Base-by-base conservation (phyloP, 495 filamentous ascomycete genomes). In the Penicillium flavigenum region DNA sequence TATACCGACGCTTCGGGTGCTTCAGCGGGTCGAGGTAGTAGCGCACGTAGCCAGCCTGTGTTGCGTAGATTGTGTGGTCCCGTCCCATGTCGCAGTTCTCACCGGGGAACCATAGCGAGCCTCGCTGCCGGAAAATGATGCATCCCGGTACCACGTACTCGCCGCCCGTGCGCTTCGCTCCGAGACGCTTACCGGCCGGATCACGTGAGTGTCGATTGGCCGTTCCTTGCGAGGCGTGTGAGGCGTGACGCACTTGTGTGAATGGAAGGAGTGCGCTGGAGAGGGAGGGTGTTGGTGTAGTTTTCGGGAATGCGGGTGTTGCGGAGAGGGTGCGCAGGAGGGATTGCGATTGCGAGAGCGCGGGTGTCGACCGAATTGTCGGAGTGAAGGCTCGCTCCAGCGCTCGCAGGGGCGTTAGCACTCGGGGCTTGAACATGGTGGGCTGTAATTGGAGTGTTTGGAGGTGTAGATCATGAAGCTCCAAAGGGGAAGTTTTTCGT, bases 101-200 rank as follows among this genome's bases (percentile, higher is more conserved):
- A 61, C 94, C 94, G 2, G 94, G 85, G 68, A 86, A 91, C 94
- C 94, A 99, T 68, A 86, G 82, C 26, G 95, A 93, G 59, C 94
- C 94, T 56, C 94, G 88, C 74, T 99, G 94, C 60, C 88, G 86
- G 84, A 95, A 99, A 75, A 99, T 92, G 72, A 99, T 98, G 80
- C 94, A 96, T 27, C 95, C 95, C 3, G 91, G 86, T 46, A 92
- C 85, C 12, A 99, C 94, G 68, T 89, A 93, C 73, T 96, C 86
- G 65, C 91, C 92, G 66, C 86, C 89, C 5, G 86, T 85, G 79
- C 90, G 93, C 79, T 99, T 99, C 5, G 92, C 91, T 46, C 94
- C 94, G 53, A 98, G 79, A 67, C 96, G 89, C 77, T 96, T 97
- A 54, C 94, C 92, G 14, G 92, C 83, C 2, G 91, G 90, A 68